Percentiles rank a stretch among this genome's conserved stretches.
These are phyloP conservation scores for Cadophora gregata DNA, from an alignment of 2,329 filamentous ascomycete species.

Conservation along the genomic window DNA sequence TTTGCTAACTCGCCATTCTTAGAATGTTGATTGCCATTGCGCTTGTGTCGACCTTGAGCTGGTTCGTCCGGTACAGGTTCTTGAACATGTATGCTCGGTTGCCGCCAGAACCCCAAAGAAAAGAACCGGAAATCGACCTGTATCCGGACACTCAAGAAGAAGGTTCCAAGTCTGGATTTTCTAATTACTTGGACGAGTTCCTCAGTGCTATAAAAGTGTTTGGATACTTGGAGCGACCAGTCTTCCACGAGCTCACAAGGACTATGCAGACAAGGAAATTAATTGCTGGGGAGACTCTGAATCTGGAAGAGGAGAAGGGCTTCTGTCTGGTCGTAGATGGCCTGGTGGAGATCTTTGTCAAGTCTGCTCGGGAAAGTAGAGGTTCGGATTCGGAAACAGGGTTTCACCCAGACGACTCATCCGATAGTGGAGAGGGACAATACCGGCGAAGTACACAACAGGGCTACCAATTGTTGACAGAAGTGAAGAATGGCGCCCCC, in stretches of 20 bases:
- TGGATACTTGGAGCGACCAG: conserved; percentile 92
- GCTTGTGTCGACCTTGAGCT: conserved; percentile 84
- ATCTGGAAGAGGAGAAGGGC: conserved; percentile 96
- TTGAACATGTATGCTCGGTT: conserved; percentile 96
- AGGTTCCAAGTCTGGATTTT: conserved; percentile 85
- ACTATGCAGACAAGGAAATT: conserved; percentile 98
- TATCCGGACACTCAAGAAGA: conserved; percentile 93
- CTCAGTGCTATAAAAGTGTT: conserved; percentile 99
- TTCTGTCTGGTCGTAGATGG: conserved; percentile 98
- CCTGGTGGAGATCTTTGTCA: conserved; percentile 96
- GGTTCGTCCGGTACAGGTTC: conserved; percentile 94
- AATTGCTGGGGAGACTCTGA: conserved; percentile 92
- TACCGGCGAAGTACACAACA: conserved; percentile 69
- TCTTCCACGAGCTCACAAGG: conserved; percentile 95
- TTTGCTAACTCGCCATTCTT: conserved; percentile 19
- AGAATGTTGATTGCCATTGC: conserved; percentile 79
- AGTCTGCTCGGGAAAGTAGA: conserved; percentile 69
- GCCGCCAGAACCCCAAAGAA: conserved; percentile 91
- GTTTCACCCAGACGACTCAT: conserved; percentile 52
- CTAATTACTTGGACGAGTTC: conserved; percentile 98
- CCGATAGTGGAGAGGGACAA: conserved; percentile 72
- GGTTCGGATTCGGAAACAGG: conserved; percentile 49
- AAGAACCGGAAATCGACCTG: conserved; percentile 93
- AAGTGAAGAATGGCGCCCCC: conserved; percentile 95
- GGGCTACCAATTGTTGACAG: conserved; percentile 92